A percentile compares a stretch with the other conserved stretches of the same genome.
phyloP scores from a whole-genome alignment of 192 early-diverging fungal species.

The Rhizoclosmatium sp. region DNA sequence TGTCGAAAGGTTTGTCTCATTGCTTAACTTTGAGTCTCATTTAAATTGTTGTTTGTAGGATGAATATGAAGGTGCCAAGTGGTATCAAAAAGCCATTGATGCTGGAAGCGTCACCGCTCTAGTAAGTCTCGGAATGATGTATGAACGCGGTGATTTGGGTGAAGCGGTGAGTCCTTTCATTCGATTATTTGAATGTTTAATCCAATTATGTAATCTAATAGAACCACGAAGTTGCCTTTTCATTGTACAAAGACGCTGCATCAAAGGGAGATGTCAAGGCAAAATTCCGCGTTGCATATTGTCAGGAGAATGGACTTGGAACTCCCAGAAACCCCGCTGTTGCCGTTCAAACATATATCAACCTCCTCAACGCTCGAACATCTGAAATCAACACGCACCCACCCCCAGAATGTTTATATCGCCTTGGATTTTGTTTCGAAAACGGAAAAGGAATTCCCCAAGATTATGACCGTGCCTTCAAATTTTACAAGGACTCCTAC shows the following conservation, averaged over 20 bases:
- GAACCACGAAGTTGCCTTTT: conserved; percentile 9
- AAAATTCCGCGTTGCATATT: conserved; percentile 8
- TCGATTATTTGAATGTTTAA: background rate
- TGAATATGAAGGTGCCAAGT: conserved; percentile 30
- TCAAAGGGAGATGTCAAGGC: conserved; percentile 1
- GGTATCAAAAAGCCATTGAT: conserved; percentile 32
- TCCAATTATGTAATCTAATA: background rate
- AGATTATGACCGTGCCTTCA: conserved; percentile 27
- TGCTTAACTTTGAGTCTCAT: background rate
- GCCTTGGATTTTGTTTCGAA: conserved; percentile 27
- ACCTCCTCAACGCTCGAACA: background rate
- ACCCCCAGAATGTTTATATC: conserved; percentile 19
- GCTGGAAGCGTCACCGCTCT: conserved; percentile 18
- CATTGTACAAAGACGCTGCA: conserved; percentile 18
- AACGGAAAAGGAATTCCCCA: conserved; percentile 37
- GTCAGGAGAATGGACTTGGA: conserved; percentile 36
- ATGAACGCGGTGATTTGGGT: background rate
- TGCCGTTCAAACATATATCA: conserved; percentile 18
- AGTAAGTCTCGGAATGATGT: conserved; percentile 14
- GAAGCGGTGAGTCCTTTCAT: background rate
- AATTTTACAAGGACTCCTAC: conserved; percentile 28
- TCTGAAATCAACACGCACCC: background rate
- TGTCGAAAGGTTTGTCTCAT: conserved; percentile 12
- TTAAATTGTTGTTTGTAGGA: background rate
- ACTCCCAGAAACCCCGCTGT: background rate